Evolutionary conservation across 1,284 basidiomycete species (phyloP), one percentile per base, ranked within the genome.

Genomic region (Pyrrhoderma lamaoense): DNA sequence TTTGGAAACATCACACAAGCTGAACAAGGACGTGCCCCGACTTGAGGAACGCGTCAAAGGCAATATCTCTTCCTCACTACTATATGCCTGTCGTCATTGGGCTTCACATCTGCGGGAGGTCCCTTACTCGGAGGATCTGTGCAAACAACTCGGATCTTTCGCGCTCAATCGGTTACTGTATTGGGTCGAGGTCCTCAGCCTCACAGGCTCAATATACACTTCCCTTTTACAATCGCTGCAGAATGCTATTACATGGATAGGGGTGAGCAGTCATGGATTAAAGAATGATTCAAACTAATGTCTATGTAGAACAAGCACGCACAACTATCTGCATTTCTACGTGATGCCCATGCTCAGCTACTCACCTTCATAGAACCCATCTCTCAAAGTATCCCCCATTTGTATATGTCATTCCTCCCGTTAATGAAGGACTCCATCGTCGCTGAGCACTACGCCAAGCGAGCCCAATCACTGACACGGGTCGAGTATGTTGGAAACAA

Each of bases 1-100:
- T 82, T 75, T 2, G 73, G 71, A 19, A 70, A 67, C 38, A 23
- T 50, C 39, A 27, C 25, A 7, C 40, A 9, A 8, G 8, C 16
- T 14, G 11, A 50, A 50, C 23, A 31, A 34, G 16, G 25, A 50
- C 4, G 25, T 50, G 16, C 8, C 22, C 8, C 21, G 38, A 4
- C 39, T 50, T 9, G 14, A 45, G 23, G 48, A 44, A 9, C 48
- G 48, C 3, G 31, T 50, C 22, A n/a, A 34, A 22, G 13, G 22
- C 14, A 34, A 22, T 11, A 44, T 42, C 21, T 25, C 22, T 16
- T 22, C 23, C 3, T 19, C 40, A 14, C 40, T 50, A 14, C 36
- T 21, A 7, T 49, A 40, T 21, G 37, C 18, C 3, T 35, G 35
- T 18, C n/a, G 8, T 4, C 9, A 21, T 34, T 34, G 35, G 27